Evolutionary conservation across 2,329 filamentous ascomycete species (phyloP).

Genomic region (Penicillium olsonii): DNA sequence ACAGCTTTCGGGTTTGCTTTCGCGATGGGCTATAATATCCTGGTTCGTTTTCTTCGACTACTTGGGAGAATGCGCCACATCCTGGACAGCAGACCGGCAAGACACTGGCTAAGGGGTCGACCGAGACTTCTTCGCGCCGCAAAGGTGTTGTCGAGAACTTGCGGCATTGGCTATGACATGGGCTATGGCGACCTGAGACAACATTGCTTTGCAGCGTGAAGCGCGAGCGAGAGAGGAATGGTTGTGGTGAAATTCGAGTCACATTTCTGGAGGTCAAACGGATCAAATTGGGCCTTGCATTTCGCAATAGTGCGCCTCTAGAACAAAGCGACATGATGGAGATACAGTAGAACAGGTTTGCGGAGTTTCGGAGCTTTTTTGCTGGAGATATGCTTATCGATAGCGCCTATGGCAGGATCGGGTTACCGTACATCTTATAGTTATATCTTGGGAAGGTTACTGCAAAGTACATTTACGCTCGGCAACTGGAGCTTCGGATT

Average conservation of each 20-base stretch:
- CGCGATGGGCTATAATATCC: constrained; percentile 59
- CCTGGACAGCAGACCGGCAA: constrained; percentile 61
- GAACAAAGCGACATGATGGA: constrained; percentile 32
- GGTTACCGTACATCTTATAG: constrained; percentile 15
- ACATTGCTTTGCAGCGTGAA: not conserved
- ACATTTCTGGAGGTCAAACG: not conserved
- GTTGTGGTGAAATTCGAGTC: not conserved
- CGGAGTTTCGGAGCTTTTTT: constrained; percentile 24
- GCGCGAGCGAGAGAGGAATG: not conserved
- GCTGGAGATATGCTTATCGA: constrained; percentile 20
- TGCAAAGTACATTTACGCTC: too few species aligned
- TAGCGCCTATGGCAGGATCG: constrained; percentile 22
- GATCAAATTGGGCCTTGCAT: constrained; percentile 10
- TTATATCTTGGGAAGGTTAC: too few species aligned
- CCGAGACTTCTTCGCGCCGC: constrained; percentile 6
- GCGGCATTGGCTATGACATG: constrained; percentile 18
- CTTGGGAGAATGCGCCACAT: constrained; percentile 63
- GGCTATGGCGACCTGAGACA: constrained; percentile 4
- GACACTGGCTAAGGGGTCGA: constrained; percentile 17
- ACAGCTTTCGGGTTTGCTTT: constrained; percentile 47
- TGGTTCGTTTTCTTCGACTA: constrained; percentile 54
- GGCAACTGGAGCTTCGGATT: not conserved
- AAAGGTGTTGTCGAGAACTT: constrained; percentile 21
- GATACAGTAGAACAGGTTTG: constrained; percentile 7
- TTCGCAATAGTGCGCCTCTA: constrained; percentile 25